Conservation (phyloP, 2,329 filamentous ascomycete genomes). For the Juglanconis sp. region DNA sequence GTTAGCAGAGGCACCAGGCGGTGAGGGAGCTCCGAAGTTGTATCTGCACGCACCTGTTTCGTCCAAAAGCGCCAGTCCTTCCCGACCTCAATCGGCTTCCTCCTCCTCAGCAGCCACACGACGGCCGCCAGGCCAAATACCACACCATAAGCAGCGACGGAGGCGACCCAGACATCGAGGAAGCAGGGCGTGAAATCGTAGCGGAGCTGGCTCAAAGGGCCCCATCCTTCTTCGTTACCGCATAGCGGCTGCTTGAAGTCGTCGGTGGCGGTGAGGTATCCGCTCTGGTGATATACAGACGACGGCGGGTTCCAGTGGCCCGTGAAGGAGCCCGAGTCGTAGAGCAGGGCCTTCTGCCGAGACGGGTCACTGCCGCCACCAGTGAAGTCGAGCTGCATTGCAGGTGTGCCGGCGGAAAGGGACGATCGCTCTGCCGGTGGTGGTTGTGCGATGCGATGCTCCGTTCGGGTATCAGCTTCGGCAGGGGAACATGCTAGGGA, state of each 20-base stretch:
- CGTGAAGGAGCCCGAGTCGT: conserved; percentile 59
- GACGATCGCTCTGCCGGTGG: not conserved
- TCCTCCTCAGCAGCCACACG: conserved; percentile 73
- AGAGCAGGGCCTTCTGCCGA: conserved; percentile 19
- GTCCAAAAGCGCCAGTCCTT: conserved; percentile 92
- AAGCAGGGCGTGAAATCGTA: conserved; percentile 98
- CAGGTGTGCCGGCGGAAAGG: not conserved
- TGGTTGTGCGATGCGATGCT: not conserved
- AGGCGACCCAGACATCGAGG: conserved; percentile 82
- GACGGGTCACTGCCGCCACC: conserved; percentile 12
- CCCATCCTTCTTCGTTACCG: conserved; percentile 90
- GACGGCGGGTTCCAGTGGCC: conserved; percentile 41
- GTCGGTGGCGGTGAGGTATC: conserved; percentile 56
- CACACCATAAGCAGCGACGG: conserved; percentile 75
- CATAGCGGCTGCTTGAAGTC: conserved; percentile 69
- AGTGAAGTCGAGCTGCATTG: conserved; percentile 16
- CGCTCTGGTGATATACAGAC: conserved; percentile 39
- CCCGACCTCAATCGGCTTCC: conserved; percentile 60
- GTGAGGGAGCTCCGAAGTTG: no score
- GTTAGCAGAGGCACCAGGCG: conserved; percentile 13
- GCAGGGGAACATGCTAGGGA: not conserved
- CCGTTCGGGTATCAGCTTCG: not conserved
- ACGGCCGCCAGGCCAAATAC: conserved; percentile 73
- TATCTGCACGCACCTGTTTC: conserved; percentile 68
- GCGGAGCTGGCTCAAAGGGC: conserved; percentile 78